Percentiles rank a stretch among this genome's conserved stretches.
These are phyloP conservation scores for Osmozyma mogii DNA, from an alignment of 805 yeast species.

Conservation along the genomic window DNA sequence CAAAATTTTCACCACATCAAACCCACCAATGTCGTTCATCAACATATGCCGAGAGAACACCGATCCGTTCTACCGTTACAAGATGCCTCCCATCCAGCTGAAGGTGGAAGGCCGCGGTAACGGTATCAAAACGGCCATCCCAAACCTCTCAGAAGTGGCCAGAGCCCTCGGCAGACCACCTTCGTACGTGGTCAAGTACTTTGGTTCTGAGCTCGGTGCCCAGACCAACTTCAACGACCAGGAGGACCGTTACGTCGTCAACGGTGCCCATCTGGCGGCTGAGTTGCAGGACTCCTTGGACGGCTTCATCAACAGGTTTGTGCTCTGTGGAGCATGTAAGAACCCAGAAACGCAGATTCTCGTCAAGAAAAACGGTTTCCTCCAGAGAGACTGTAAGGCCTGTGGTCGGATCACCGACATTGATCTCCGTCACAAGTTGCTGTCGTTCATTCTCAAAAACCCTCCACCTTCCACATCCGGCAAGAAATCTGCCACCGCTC, in stretches of 20 bases:
- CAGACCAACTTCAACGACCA: constrained; percentile 78
- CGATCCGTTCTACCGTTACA: constrained; percentile 98
- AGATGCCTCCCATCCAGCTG: constrained; percentile 97
- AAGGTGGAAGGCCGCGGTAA: constrained; percentile 98
- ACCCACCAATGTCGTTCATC: constrained; percentile 60
- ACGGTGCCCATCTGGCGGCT: constrained; percentile 87
- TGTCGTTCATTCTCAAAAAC: constrained; percentile 83
- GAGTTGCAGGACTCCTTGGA: constrained; percentile 91
- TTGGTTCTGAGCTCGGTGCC: constrained; percentile 96
- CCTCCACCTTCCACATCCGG: constrained; percentile 69
- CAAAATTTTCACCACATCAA: constrained; percentile 1
- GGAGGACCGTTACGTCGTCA: constrained; percentile 82
- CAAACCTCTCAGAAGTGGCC: constrained; percentile 87
- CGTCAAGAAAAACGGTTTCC: constrained; percentile 62
- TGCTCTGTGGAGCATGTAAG: constrained; percentile 88
- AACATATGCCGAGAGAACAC: constrained; percentile 95
- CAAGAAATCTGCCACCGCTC: constrained; percentile 78
- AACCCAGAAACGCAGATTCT: constrained; percentile 95
- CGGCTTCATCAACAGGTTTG: constrained; percentile 88
- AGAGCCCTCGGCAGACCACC: constrained; percentile 93
- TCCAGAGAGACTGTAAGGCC: constrained; percentile 94
- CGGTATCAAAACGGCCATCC: constrained; percentile 94
- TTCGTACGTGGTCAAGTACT: constrained; percentile 83
- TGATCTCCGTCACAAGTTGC: constrained; percentile 79
- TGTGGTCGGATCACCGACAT: constrained; percentile 86